Evolutionary conservation across 2,329 filamentous ascomycete genomes (phyloP).

Genomic region (Fusarium gaditjirri): DNA sequence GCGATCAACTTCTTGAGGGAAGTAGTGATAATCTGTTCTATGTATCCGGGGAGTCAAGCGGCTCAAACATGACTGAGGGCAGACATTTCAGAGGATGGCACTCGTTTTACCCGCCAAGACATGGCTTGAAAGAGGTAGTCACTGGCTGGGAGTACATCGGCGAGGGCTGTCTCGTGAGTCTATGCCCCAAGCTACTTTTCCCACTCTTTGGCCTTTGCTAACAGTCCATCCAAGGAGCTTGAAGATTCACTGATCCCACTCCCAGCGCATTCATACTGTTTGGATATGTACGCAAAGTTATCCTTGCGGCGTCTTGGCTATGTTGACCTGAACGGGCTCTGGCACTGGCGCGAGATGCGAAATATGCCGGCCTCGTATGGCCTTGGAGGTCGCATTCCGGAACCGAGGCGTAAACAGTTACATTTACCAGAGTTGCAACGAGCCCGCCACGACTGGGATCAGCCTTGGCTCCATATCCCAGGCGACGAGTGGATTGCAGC

Average conservation of each 20-base stretch:
- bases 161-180: neutral
- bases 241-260: neutral
- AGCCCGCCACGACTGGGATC: neutral
- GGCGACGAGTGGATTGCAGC: conserved; percentile 3
- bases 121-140: neutral
- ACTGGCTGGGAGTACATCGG: neutral
- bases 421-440: rapidly evolving
- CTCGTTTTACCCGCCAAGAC: neutral
- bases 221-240: neutral
- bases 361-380: neutral
- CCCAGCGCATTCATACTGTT: neutral
- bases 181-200: rapidly evolving
- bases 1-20: neutral
- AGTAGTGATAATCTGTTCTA: neutral
- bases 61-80: neutral
- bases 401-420: neutral
- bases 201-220: neutral
- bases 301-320: neutral
- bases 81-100: neutral
- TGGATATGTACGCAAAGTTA: neutral
- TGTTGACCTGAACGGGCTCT: neutral
- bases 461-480: neutral
- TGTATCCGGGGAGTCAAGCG: neutral
- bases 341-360: conserved; percentile 6
- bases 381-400: neutral